Percentiles rank a stretch among this genome's conserved stretches.
Conservation (phyloP, 257 asterid genomes). For the Gentiana dahurica region DNA sequence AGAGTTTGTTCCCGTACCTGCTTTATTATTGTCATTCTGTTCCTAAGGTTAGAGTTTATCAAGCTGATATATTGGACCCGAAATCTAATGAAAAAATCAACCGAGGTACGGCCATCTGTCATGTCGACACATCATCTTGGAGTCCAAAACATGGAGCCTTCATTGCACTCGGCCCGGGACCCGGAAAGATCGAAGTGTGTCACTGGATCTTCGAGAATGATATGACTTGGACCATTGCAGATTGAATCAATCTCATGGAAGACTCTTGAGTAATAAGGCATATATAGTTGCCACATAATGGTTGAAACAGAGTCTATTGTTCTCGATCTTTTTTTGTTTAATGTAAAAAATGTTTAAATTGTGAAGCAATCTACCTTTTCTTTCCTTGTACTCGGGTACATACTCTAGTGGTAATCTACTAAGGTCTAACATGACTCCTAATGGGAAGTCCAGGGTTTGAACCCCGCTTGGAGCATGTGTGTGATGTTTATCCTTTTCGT, state of each 20-base stretch:
- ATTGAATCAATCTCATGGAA: conserved; percentile 9
- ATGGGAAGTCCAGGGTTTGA: too few relatives aligned
- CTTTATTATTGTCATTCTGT: conserved; percentile 92
- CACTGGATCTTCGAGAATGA: conserved; percentile 91
- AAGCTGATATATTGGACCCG: conserved; percentile 68
- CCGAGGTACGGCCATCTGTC: conserved; percentile 83
- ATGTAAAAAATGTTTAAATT: too few relatives aligned
- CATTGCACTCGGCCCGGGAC: conserved; percentile 54
- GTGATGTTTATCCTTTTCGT: too few relatives aligned
- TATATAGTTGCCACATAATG: too few relatives aligned
- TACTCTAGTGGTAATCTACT: too few relatives aligned
- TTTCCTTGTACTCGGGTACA: too few relatives aligned
- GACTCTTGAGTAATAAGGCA: too few relatives aligned
- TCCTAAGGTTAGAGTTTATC: conserved; percentile 82
- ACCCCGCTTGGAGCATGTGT: too few relatives aligned
- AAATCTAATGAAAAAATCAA: conserved; percentile 40
- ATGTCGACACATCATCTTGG: conserved; percentile 71
- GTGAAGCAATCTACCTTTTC: too few relatives aligned
- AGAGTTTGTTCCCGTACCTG: conserved; percentile 63
- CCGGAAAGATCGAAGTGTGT: conserved; percentile 85
- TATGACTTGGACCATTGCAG: conserved; percentile 70
- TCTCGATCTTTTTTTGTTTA: too few relatives aligned
- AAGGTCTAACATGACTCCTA: too few relatives aligned
- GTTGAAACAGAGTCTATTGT: too few relatives aligned
- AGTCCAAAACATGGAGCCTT: conserved; percentile 83